These are phyloP conservation scores for Aureobasidium subglaciale DNA, from an alignment of 2,329 filamentous ascomycete species.

Conservation along the genomic window DNA sequence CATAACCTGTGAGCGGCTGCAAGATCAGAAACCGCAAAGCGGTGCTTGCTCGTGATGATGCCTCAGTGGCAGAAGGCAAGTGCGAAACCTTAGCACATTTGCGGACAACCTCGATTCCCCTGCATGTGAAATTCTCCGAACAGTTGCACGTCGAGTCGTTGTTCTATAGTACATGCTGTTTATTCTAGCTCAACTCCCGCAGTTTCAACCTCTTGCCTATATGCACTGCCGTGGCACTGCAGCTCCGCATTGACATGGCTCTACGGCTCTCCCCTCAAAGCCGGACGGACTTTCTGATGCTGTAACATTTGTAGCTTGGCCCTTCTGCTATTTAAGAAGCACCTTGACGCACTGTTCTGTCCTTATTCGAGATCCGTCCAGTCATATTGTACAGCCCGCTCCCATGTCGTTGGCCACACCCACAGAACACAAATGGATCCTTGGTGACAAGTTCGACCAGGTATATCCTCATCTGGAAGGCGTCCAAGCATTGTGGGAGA, in stretches of 20 bases:
- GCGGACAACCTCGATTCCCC: too few species aligned
- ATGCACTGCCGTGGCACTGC: constrained; percentile 2
- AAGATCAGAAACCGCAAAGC: too few species aligned
- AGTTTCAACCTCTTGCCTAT: neutral
- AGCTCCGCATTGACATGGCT: neutral
- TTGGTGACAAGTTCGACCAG: constrained; percentile 42
- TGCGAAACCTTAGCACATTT: too few species aligned
- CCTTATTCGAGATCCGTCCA: too few species aligned
- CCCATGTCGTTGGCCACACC: constrained; percentile 14
- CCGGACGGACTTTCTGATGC: constrained; percentile 8
- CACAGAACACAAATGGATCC: constrained; percentile 25
- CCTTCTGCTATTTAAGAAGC: neutral
- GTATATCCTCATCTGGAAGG: constrained; percentile 51
- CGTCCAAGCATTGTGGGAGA: constrained; percentile 47
- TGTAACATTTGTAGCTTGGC: neutral
- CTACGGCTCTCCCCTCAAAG: constrained; percentile 8
- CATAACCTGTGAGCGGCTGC: too few species aligned
- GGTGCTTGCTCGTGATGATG: too few species aligned
- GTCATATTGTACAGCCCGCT: too few species aligned
- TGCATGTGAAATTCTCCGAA: constrained; percentile 4
- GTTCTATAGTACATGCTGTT: neutral
- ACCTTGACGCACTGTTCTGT: too few species aligned
- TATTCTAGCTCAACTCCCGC: neutral
- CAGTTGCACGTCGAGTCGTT: neutral
- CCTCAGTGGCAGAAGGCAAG: too few species aligned